A percentile compares a stretch with the other conserved stretches of the same genome.
Conservation (phyloP, 257 asterid species). For the Nicotiana attenuata region DNA sequence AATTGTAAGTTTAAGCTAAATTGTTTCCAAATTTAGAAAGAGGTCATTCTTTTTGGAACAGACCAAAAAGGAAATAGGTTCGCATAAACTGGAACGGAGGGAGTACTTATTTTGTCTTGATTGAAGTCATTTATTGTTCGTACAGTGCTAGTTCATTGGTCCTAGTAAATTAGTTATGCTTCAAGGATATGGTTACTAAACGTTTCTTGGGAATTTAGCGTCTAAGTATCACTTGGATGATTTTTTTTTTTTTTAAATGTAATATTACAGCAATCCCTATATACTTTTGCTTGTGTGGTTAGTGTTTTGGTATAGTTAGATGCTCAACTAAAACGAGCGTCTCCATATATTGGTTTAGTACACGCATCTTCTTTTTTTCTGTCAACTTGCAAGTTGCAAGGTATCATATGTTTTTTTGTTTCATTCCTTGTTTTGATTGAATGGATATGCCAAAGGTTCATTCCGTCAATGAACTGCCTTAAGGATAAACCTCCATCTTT, state of each 20-base stretch:
- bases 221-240: not conserved
- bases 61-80: too few species aligned
- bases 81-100: too few species aligned
- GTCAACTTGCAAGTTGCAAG: not conserved
- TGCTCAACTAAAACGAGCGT: not conserved
- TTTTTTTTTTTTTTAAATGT: not conserved
- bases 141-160: not conserved
- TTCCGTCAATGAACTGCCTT: not conserved
- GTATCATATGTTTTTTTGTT: not conserved
- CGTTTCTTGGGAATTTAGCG: not conserved
- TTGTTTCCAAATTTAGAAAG: too few species aligned
- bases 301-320: not conserved
- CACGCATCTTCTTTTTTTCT: not conserved
- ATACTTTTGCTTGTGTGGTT: not conserved
- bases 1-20: too few species aligned
- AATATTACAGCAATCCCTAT: not conserved
- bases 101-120: not conserved
- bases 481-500: not conserved
- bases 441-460: not conserved
- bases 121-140: not conserved
- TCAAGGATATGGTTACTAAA: not conserved
- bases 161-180: not conserved
- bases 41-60: too few species aligned
- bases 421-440: not conserved
- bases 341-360: not conserved